Evolutionary conservation across 306 rosid genomes (phyloP), one percentile per base, ranked within the genome.

Genomic region (Vicia villosa): DNA sequence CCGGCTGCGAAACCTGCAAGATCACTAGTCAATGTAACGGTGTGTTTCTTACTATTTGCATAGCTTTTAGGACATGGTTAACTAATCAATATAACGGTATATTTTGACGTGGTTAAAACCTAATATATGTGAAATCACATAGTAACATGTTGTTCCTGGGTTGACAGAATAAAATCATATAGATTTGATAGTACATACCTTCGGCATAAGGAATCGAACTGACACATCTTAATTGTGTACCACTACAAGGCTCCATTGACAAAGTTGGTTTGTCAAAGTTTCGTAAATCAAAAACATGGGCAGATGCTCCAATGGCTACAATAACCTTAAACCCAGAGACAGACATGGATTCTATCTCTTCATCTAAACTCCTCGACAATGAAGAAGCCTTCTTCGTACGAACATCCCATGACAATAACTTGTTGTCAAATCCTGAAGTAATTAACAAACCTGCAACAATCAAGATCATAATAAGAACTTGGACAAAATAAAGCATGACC

Each of bases 1-100:
- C 99, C 99, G 77, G 76, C 86, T 0, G 92, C 97, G 58, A 81
- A 86, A 73, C 99, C 99, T 94, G 86, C 86, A 79, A 73, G 26
- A 40, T 40, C 32, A 64, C 45, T 54, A 36, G 63, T 61, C 82
- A 79, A 43, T 9, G 57, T 50, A 51, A 15, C 21, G 1, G 19
- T 5, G 1, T 5, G 50, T 14, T 45, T 45, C 50, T 4, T 13
- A 19, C 3, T 15, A 26, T 66, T 34, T 14, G 60, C 30, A 37
- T 55, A 65, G 21, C 70, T 61, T 63, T 64, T 13, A 68, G 17
- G 55, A 77, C 64, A 28, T 10, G 37, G 22, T 38, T 26, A 67
- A 8, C 43, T 46, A 32, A 56, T 60, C 81, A 76, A 46, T 4
- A 15, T 13, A 13, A 49, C 55, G 19, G 28, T 10, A 19, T 50